Conservation (phyloP, 495 filamentous ascomycete genomes). For the Bacidia gigantensis region DNA sequence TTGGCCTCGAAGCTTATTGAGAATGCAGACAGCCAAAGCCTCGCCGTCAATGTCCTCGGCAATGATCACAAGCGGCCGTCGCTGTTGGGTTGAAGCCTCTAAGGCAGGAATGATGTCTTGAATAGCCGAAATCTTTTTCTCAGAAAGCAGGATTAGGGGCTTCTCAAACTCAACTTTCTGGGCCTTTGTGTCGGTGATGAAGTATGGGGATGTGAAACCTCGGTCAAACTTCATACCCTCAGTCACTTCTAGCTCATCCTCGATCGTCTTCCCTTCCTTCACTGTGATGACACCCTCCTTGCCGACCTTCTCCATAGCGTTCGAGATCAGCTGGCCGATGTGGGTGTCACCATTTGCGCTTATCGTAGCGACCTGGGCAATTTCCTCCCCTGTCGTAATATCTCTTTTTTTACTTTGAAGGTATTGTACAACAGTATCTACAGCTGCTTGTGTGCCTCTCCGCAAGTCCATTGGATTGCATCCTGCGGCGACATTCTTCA, state of each 20-base stretch:
- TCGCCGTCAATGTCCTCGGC: slow-evolving; percentile 98
- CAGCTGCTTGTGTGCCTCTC: slow-evolving; percentile 89
- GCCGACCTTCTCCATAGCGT: slow-evolving; percentile 98
- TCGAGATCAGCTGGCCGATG: slow-evolving; percentile 90
- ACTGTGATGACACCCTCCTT: slow-evolving; percentile 99
- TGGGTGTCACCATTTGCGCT: slow-evolving; percentile 93
- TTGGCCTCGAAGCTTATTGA: slow-evolving; percentile 99
- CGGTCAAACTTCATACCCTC: slow-evolving; percentile 99
- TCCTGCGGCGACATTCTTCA: slow-evolving; percentile 97
- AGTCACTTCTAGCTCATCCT: slow-evolving; percentile 95
- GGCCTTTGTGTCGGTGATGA: slow-evolving; percentile 97
- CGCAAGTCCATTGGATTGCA: slow-evolving; percentile 99
- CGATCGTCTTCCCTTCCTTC: slow-evolving; percentile 97
- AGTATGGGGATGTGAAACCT: slow-evolving; percentile 96
- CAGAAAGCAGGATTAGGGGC: slow-evolving; percentile 91
- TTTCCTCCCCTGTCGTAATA: slow-evolving; percentile 93
- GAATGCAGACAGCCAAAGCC: slow-evolving; percentile 93
- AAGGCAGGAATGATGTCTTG: slow-evolving; percentile 97
- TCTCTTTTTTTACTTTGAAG: slow-evolving; percentile 87
- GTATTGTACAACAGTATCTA: slow-evolving; percentile 87
- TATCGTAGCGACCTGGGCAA: slow-evolving; percentile 97
- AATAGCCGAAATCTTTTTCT: slow-evolving; percentile 99
- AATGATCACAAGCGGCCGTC: slow-evolving; percentile 93
- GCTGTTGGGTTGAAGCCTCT: slow-evolving; percentile 87
- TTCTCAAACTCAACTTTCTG: slow-evolving; percentile 99